Evolutionary conservation across 2,329 filamentous ascomycete genomes (phyloP), one percentile per base, ranked within the genome.

Genomic region (Endothia cerciana): DNA sequence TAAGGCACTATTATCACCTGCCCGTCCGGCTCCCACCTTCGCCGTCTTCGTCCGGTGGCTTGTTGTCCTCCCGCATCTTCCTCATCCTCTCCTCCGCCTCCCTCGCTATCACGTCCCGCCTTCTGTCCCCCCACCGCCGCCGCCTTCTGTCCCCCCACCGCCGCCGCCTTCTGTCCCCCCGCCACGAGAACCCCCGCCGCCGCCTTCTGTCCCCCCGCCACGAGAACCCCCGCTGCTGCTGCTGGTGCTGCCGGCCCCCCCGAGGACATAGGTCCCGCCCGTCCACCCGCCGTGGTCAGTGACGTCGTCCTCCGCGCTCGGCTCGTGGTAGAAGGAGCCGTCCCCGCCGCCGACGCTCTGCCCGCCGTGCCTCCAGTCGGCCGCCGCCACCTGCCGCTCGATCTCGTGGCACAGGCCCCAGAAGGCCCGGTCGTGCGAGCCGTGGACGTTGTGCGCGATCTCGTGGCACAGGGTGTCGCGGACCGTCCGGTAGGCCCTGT

Each of bases 401-500:
- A 97, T 96, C 80, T 90, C 85, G 71, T 89, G 89, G 71, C 92
- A 97, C 72, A 99, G 77, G 62, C 93, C 87, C 94, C 95, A 98
- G 74, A 99, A 99, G 57, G 91, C 81, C 22, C 87, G 82, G 77
- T 98, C 93, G 76, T 99, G 95, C 0, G 91, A 87, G 0, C 91
- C 84, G 78, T 91, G 90, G 11, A 97, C 92, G 72, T 97, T 97
- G 77, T 99, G 95, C 70, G 94, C 90, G 22, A 99, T 83, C 80
- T 99, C 95, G 79, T 99, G 95, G 74, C 94, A 98, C 15, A 99
- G 82, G 56, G 95, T 98, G 71, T 91, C 92, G 61, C 95, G 87
- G 59, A 99, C 96, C 0, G 91, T 94, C 72, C 90, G 90, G 79
- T 98, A 99, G 75, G 97, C 93, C 45, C 95, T 82, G 74, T 97